Base-by-base conservation (phyloP, 2,329 filamentous ascomycete species). In the Clarireedia sp. region DNA sequence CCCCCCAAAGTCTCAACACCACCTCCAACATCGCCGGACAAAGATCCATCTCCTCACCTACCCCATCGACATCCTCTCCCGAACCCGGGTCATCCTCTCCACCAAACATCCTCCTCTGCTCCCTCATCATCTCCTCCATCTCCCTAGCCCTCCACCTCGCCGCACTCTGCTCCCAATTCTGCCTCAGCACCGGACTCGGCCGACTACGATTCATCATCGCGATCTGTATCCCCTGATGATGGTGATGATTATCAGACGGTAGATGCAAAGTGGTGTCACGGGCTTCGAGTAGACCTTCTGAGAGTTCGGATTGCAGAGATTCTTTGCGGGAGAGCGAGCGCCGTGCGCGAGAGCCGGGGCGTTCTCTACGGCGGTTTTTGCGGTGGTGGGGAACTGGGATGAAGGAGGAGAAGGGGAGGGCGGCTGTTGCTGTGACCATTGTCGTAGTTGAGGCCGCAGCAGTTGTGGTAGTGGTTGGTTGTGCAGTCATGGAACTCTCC, bases 141-240 rank as follows among this genome's bases (percentile, higher is more conserved):
- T 67, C 65, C 2, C 61, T 56, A 0, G 62, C 62, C 49, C 66
- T 67, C 67, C 66, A 69, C 47, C 62, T 55, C 43, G 62, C 62
- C 64, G 64, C 68, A 47, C 58, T 67, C 51, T 66, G 64, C 49
- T 68, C 63, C 48, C 68, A 66, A 55, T 62, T 68, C 49, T 67
- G 65, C 37, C 66, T 61, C 14, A 66, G 55, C 14, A 68, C 57
- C 21, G 66, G 66, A 48, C 66, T 67, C 10, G 65, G 63, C 23
- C 53, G 57, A 48, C 60, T 47, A 48, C 59, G 59, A 57, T 45
- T 21, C 6, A 45, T 45, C 38, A 21, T 9, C 19, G 21, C 12
- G 3, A 19, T 44, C n/a, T 6, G n/a, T 9, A 19, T n/a, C n/a
- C 17, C 41, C 8, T 14, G 38, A 2, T 17, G 17, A 29, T 33